Percentiles rank a stretch among this genome's conserved stretches.
Conservation (phyloP, 2,329 filamentous ascomycete species). For the Knufia fluminis region DNA sequence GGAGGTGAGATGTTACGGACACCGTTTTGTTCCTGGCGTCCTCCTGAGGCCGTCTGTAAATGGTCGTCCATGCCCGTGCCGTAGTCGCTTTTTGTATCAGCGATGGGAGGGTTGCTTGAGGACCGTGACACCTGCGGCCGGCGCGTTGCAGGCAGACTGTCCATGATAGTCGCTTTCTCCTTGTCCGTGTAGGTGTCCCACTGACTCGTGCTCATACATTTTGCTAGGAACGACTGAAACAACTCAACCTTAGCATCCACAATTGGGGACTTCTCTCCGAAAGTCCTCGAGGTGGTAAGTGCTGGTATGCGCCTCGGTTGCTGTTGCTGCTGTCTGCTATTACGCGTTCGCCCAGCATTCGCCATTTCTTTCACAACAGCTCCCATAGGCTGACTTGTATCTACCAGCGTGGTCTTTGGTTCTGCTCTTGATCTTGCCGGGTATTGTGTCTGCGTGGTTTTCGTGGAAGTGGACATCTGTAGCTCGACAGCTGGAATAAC, state of each 20-base stretch:
- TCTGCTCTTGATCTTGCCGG: not conserved
- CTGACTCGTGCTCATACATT: constrained; percentile 11
- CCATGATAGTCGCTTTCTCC: constrained; percentile 16
- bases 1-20: not conserved
- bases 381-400: not conserved
- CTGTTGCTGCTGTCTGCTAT: not conserved
- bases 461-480: not conserved
- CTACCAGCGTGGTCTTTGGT: not conserved
- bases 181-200: constrained; percentile 19
- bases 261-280: constrained; percentile 18
- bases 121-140: constrained; percentile 10
- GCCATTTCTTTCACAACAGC: not conserved
- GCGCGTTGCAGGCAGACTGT: constrained; percentile 14
- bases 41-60: not conserved
- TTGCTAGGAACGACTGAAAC: constrained; percentile 19
- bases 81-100: too few species aligned
- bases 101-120: too few species aligned
- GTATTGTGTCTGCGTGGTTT: not conserved
- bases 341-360: not conserved
- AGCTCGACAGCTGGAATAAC: too few species aligned
- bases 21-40: not conserved
- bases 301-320: constrained; percentile 8
- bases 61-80: not conserved
- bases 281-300: constrained; percentile 14
- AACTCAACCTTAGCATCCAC: constrained; percentile 14